Evolutionary conservation across 768 basidiomycete species (phyloP).

Genomic region (Calocybe indica): DNA sequence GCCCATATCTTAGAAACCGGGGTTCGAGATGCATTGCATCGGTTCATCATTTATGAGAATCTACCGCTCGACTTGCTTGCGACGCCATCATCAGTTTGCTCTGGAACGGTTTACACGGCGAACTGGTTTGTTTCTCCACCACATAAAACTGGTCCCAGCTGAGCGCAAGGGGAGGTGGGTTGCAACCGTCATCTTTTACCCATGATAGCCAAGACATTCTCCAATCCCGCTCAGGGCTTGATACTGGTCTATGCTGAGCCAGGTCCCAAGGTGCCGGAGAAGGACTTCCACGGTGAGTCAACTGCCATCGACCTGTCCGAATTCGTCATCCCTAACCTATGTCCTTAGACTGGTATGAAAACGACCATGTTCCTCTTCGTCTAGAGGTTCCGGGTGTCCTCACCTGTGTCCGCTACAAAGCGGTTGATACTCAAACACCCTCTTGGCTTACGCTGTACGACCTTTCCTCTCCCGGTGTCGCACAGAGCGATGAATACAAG

Average conservation of each 20-base stretch:
- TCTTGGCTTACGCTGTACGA: slow-evolving; percentile 25
- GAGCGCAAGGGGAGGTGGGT: not conserved
- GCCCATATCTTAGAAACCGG: not conserved
- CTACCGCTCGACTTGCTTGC: not conserved
- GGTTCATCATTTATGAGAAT: not conserved
- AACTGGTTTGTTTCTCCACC: slow-evolving; percentile 5
- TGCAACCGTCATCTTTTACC: not conserved
- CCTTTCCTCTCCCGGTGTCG: slow-evolving; percentile 14
- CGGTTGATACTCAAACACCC: slow-evolving; percentile 19
- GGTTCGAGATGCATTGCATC: not conserved
- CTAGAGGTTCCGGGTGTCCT: slow-evolving; percentile 18
- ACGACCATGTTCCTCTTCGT: slow-evolving; percentile 23
- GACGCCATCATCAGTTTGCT: not conserved
- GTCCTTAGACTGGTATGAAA: slow-evolving; percentile 24
- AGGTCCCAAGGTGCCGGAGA: slow-evolving; percentile 13
- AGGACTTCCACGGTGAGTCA: slow-evolving; percentile 19
- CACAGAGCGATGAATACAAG: slow-evolving; percentile 15
- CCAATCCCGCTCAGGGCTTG: slow-evolving; percentile 6
- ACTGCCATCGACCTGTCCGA: not conserved
- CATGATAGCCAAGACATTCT: slow-evolving; percentile 5
- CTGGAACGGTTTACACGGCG: slow-evolving; percentile 2
- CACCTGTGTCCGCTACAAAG: slow-evolving; percentile 19
- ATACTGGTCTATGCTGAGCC: slow-evolving; percentile 11
- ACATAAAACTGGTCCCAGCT: not conserved
- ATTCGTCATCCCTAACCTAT: not conserved